A percentile compares a stretch with the other conserved stretches of the same genome.
Evolutionary conservation across 164 flowering plant species (phyloP).

Genomic region (Aristolochia californica): DNA sequence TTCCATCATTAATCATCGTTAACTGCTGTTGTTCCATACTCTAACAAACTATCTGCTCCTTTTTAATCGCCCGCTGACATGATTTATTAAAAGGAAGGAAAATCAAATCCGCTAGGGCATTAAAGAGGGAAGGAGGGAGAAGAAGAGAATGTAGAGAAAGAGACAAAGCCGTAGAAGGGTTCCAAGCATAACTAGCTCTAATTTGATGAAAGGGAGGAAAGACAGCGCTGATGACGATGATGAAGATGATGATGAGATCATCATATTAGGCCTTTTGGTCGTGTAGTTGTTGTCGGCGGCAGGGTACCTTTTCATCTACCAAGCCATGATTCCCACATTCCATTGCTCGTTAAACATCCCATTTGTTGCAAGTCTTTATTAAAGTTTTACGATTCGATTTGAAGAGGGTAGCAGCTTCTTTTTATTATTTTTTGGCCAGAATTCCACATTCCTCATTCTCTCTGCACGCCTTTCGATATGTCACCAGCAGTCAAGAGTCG

Average conservation of each 20-base stretch:
- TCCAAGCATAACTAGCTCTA: background rate
- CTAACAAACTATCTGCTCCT: too few species aligned
- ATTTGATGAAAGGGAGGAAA: background rate
- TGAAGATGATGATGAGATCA: slow-evolving; percentile 1
- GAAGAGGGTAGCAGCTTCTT: background rate
- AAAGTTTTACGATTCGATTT: background rate
- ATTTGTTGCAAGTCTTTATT: background rate
- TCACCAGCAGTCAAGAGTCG: background rate
- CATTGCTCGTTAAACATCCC: background rate
- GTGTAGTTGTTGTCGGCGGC: slow-evolving; percentile 3
- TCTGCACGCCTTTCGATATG: background rate
- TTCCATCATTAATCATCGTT: too few species aligned
- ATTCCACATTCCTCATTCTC: background rate
- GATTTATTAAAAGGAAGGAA: background rate
- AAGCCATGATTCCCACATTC: slow-evolving; percentile 1
- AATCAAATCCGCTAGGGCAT: background rate
- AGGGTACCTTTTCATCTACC: background rate
- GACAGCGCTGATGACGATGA: background rate
- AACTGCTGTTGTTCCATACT: too few species aligned
- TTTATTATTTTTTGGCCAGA: background rate
- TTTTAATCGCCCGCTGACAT: too few species aligned
- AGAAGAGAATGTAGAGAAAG: background rate
- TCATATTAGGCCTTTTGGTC: slow-evolving; percentile 3
- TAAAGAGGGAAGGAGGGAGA: background rate
- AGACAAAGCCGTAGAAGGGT: background rate